A percentile compares a stretch with the other conserved stretches of the same genome.
phyloP scores from a whole-genome alignment of 1,284 basidiomycete genomes.

The Ceratobasidium sp. region DNA sequence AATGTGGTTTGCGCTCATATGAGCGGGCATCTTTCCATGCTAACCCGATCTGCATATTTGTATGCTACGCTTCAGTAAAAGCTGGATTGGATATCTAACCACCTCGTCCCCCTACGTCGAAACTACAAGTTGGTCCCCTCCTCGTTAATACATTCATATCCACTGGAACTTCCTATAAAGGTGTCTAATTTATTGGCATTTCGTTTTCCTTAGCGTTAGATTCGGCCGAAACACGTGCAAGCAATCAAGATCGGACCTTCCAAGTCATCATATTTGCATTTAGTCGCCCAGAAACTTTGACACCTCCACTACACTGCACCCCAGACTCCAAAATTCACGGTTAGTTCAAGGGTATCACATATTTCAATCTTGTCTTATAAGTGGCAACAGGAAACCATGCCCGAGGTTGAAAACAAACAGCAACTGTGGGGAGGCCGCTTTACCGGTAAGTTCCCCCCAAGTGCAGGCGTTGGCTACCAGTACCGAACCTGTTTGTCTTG shows the following conservation, averaged over 20 bases:
- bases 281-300: not conserved
- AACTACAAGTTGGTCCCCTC: too few relatives aligned
- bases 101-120: too few relatives aligned
- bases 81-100: too few relatives aligned
- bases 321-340: not conserved
- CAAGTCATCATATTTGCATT: slow-evolving; percentile 16
- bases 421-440: slow-evolving; percentile 92
- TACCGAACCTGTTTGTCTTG: not conserved
- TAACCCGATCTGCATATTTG: too few relatives aligned
- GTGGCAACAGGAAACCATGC: slow-evolving; percentile 24
- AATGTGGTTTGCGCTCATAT: too few relatives aligned
- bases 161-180: too few relatives aligned
- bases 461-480: slow-evolving; percentile 57
- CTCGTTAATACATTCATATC: too few relatives aligned
- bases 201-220: not conserved
- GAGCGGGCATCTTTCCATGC: too few relatives aligned
- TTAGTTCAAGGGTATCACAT: not conserved
- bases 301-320: not conserved
- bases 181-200: too few relatives aligned
- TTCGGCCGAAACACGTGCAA: not conserved
- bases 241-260: slow-evolving; percentile 9
- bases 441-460: slow-evolving; percentile 86
- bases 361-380: too few relatives aligned
- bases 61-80: too few relatives aligned
- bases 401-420: slow-evolving; percentile 61